Base-by-base conservation (phyloP, 2,329 filamentous ascomycete genomes). In the Cryoendolithus antarcticus region DNA sequence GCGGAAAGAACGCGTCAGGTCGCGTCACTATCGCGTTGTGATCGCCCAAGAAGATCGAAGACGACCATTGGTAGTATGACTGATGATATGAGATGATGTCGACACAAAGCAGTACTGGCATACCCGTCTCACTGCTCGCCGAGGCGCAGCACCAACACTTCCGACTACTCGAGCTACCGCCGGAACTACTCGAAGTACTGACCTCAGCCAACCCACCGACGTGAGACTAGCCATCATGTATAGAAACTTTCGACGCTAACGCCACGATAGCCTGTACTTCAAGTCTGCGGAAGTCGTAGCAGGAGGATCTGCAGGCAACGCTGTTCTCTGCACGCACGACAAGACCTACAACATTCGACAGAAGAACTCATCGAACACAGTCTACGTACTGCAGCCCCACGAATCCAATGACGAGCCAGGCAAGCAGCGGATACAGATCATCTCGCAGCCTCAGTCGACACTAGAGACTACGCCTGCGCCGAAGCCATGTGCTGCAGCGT, bases 341-440 rank as follows among this genome's bases (percentile, higher is more conserved):
- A 63, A 69, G 47, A 75, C 74, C 8, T 80, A 70, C 60, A 66
- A 70, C 42, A 59, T 80, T 37, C 74, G 74, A 48, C 75, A 80
- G 56, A 75, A 80, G 38, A 74, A 76, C 48, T 78, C 75, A 10
- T 79, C 75, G 19, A 80, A 80, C 48, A 74, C 72, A 29, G 63
- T 80, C 40, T 72, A 74, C 55, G 53, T 79, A 30, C 60, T 73
- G 15, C 61, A 61, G 36, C 64, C 63, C 46, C 47, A 47, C 12
- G 4, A 5, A n/a, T 12, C 32, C 15, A 21, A 30, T 15, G 27
- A 35, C 29, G 24, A 28, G 1, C 21, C 38, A 12, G 65, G 35
- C 51, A 61, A 44, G 64, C 63, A 39, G 7, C 24, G 24, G 24
- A 27, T 27, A 27, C 24, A 27, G 24, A 27, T 27, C 7, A 59